A percentile compares a stretch with the other conserved stretches of the same genome.
These are phyloP conservation scores for Paralagenidium karlingii DNA, from an alignment of 352 stramenopile species.

Conservation along the genomic window DNA sequence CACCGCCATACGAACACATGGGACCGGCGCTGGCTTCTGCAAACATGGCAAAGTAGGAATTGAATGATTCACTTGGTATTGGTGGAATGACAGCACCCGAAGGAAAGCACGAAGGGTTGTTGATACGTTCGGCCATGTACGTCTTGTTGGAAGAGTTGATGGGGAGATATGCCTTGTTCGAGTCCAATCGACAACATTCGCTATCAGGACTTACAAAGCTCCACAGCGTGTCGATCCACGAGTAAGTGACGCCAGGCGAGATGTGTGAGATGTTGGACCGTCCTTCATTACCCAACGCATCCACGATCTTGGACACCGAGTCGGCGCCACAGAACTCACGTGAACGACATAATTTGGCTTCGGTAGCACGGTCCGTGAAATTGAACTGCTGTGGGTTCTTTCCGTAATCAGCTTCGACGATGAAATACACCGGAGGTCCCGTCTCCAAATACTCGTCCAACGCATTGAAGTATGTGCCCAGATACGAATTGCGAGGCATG, in stretches of 20 bases:
- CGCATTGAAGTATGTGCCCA: conserved; percentile 34
- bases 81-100: conserved; percentile 15
- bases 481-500: conserved; percentile 42
- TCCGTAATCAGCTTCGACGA: conserved; percentile 48
- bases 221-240: conserved; percentile 74
- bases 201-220: conserved; percentile 36
- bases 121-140: conserved; percentile 21
- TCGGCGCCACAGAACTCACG: conserved; percentile 39
- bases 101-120: conserved; percentile 23
- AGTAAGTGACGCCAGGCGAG: conserved; percentile 29
- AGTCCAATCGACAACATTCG: conserved; percentile 55
- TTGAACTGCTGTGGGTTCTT: conserved; percentile 28
- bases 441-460: conserved; percentile 30
- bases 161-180: conserved; percentile 25
- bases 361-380: conserved; percentile 13
- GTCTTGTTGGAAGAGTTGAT: conserved; percentile 21
- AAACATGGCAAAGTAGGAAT: conserved; percentile 65
- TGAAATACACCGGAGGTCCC: conserved; percentile 48
- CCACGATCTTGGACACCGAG: conserved; percentile 49
- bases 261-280: conserved; percentile 30
- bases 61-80: conserved; percentile 36
- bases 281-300: conserved; percentile 17
- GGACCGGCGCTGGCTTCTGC: conserved; percentile 21
- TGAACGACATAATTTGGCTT: conserved; percentile 42
- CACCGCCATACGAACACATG: conserved; percentile 39